phyloP scores from a whole-genome alignment of 352 stramenopile genomes.

The Phytophthora chlamydospora region DNA sequence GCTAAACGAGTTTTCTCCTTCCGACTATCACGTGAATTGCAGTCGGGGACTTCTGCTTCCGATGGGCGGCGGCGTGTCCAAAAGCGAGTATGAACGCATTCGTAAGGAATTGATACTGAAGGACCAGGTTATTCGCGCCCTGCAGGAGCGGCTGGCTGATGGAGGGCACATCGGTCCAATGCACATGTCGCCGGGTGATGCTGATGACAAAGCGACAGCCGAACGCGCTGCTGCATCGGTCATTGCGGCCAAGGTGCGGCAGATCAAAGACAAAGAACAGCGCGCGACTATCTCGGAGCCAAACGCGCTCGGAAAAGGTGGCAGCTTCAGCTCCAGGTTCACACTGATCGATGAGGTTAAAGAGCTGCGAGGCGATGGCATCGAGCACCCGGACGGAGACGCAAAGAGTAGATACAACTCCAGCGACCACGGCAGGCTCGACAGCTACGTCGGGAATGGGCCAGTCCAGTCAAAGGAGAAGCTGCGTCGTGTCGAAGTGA shows the following conservation, averaged over 20 bases:
- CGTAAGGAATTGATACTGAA: slow-evolving; percentile 72
- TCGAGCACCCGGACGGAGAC: slow-evolving; percentile 11
- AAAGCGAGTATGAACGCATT: slow-evolving; percentile 74
- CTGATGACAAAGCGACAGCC: slow-evolving; percentile 1
- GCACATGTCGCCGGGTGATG: slow-evolving; percentile 1
- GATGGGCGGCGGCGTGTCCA: slow-evolving; percentile 80
- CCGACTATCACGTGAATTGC: slow-evolving; percentile 8
- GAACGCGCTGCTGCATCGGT: slow-evolving; percentile 5
- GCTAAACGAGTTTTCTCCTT: slow-evolving; percentile 9
- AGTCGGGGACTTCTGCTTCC: slow-evolving; percentile 1
- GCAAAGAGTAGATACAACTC: slow-evolving; percentile 13
- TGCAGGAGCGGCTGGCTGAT: slow-evolving; percentile 63
- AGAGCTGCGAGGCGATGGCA: slow-evolving; percentile 11
- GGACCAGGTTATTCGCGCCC: slow-evolving; percentile 68
- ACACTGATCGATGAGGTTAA: slow-evolving; percentile 27
- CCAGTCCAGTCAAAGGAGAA: slow-evolving; percentile 21
- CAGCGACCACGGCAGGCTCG: slow-evolving; percentile 1
- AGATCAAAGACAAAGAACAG: slow-evolving; percentile 19
- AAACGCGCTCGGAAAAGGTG: slow-evolving; percentile 15
- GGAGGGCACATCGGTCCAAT: slow-evolving; percentile 26
- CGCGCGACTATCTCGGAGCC: slow-evolving; percentile 19
- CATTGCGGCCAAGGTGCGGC: slow-evolving; percentile 5
- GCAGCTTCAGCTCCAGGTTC: slow-evolving; percentile 20
- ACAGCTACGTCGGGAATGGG: slow-evolving; percentile 6
- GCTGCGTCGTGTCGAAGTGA: slow-evolving; percentile 72